Percentiles rank a stretch among this genome's conserved stretches.
These are phyloP conservation scores for Fonsecaea monophora DNA, from an alignment of 2,329 filamentous ascomycete species.

Conservation along the genomic window DNA sequence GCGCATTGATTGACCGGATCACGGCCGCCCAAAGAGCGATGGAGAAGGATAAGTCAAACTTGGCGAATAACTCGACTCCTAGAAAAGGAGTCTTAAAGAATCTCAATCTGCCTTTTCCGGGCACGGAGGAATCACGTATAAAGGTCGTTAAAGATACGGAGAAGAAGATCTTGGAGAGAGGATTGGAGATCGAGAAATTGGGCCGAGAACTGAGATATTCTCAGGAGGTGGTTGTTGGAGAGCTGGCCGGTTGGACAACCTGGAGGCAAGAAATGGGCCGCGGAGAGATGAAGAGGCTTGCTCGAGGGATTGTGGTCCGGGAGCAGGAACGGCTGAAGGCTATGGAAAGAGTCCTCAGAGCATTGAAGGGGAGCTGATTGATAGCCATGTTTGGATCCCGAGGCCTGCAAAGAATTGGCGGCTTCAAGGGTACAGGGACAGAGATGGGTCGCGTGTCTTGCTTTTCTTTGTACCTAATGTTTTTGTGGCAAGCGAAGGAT, in stretches of 20 bases:
- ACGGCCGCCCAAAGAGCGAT: slow-evolving; percentile 75
- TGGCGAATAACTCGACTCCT: slow-evolving; percentile 65
- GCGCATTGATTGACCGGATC: slow-evolving; percentile 78
- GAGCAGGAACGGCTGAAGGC: slow-evolving; percentile 81
- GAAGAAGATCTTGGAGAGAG: slow-evolving; percentile 74
- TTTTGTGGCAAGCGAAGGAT: not conserved
- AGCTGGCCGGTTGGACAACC: slow-evolving; percentile 93
- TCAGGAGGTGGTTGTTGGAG: slow-evolving; percentile 88
- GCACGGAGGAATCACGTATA: slow-evolving; percentile 82
- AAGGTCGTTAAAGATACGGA: slow-evolving; percentile 83
- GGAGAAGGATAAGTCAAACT: slow-evolving; percentile 76
- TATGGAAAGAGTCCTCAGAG: slow-evolving; percentile 78
- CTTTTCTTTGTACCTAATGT: not conserved
- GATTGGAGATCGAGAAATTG: slow-evolving; percentile 74
- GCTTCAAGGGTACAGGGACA: not conserved
- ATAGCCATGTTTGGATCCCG: not conserved
- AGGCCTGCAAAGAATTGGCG: not conserved
- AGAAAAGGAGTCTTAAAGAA: slow-evolving; percentile 49
- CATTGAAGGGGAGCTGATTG: slow-evolving; percentile 48
- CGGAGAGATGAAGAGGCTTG: slow-evolving; percentile 76
- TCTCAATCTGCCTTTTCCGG: slow-evolving; percentile 52
- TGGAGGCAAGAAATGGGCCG: slow-evolving; percentile 79
- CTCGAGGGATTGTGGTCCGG: slow-evolving; percentile 75
- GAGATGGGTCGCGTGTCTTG: not conserved
- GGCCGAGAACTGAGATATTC: slow-evolving; percentile 86